These are phyloP conservation scores for Metschnikowia anglica DNA, from an alignment of 805 yeast genomes.

Conservation along the genomic window DNA sequence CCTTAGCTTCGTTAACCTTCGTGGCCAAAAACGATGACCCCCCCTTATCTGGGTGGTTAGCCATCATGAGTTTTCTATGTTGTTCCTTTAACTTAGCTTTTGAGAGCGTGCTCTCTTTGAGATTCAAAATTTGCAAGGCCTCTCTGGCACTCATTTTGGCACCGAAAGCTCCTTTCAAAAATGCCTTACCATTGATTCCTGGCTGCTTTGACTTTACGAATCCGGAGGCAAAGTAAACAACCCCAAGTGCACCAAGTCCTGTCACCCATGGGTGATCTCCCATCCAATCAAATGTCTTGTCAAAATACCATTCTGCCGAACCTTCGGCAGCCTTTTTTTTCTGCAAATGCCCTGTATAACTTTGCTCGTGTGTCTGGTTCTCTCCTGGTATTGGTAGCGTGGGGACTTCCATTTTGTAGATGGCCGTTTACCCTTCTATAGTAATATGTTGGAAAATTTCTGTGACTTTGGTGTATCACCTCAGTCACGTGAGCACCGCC, in stretches of 20 bases:
- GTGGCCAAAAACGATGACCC: conserved; percentile 89
- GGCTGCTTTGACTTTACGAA: conserved; percentile 64
- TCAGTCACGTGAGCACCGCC: conserved; percentile 13
- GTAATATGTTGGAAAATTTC: conserved; percentile 6
- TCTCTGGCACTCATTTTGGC: conserved; percentile 87
- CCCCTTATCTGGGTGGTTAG: conserved; percentile 93
- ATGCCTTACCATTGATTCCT: conserved; percentile 65
- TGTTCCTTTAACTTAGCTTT: conserved; percentile 70
- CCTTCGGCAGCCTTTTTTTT: conserved; percentile 44
- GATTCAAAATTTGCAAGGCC: conserved; percentile 79
- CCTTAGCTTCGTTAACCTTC: conserved; percentile 91
- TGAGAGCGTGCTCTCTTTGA: conserved; percentile 63
- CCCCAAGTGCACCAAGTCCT: conserved; percentile 65
- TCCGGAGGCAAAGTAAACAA: conserved; percentile 66
- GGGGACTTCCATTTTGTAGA: conserved; percentile 51
- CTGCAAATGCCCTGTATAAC: conserved; percentile 42
- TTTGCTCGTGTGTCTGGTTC: conserved; percentile 16
- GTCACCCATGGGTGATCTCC: conserved; percentile 76
- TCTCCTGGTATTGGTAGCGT: conserved; percentile 59
- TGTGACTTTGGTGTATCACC: background rate
- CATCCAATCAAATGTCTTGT: conserved; percentile 56
- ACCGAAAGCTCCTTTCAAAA: conserved; percentile 86
- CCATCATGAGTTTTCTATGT: conserved; percentile 80
- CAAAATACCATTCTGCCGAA: conserved; percentile 62
- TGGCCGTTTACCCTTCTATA: background rate